These are phyloP conservation scores for Claviceps capensis DNA, from an alignment of 2,329 filamentous ascomycete species.

Conservation along the genomic window DNA sequence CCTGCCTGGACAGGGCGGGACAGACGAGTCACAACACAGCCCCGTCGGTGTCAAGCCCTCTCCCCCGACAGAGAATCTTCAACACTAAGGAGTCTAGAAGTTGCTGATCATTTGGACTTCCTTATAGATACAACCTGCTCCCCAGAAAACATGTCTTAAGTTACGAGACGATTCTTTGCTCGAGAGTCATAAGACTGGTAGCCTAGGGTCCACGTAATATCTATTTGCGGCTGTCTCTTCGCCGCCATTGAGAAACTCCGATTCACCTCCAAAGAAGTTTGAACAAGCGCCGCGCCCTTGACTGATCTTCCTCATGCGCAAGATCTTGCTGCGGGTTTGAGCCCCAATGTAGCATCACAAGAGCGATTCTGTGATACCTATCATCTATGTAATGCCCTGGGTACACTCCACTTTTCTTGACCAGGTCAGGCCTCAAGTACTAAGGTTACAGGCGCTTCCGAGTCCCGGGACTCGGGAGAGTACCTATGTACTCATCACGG, in stretches of 20 bases:
- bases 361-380: not conserved
- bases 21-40: too few relatives aligned
- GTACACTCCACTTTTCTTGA: not conserved
- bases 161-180: not conserved
- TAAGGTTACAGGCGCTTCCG: not conserved
- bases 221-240: not conserved
- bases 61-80: too few relatives aligned
- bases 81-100: too few relatives aligned
- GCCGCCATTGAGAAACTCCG: not conserved
- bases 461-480: not conserved
- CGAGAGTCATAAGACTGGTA: not conserved
- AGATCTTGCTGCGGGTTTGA: not conserved
- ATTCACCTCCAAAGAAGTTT: not conserved
- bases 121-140: too few relatives aligned
- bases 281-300: not conserved
- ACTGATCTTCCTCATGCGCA: not conserved
- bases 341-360: not conserved
- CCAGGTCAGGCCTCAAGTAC: not conserved
- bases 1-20: too few relatives aligned
- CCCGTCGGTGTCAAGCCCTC: too few relatives aligned
- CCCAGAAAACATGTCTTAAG: not conserved
- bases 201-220: not conserved
- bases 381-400: not conserved
- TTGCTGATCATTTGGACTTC: too few relatives aligned
- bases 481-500: not conserved